These are phyloP conservation scores for Pseudonitzschia multiseries DNA, from an alignment of 108 stramenopile genomes.

Conservation along the genomic window DNA sequence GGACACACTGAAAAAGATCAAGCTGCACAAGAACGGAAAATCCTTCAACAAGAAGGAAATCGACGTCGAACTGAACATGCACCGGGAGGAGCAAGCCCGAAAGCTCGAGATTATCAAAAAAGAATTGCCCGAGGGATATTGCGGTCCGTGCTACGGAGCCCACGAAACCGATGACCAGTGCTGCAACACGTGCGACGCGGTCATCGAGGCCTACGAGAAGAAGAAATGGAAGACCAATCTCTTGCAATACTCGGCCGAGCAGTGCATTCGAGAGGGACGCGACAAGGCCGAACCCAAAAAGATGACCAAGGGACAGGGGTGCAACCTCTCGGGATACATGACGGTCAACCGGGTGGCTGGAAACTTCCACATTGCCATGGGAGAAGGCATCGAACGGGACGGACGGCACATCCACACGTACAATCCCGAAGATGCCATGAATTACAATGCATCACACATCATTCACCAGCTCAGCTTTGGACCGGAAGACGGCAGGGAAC, in stretches of 20 bases:
- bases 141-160: conserved; percentile 97
- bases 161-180: conserved; percentile 65
- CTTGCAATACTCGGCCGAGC: conserved; percentile 76
- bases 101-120: conserved; percentile 41
- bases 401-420: conserved; percentile 91
- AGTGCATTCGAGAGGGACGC: conserved; percentile 92
- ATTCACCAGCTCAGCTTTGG: conserved; percentile 92
- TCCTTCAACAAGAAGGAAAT: conserved; percentile 36
- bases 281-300: conserved; percentile 53
- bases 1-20: conserved; percentile 70
- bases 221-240: conserved; percentile 80
- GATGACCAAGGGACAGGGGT: conserved; percentile 88
- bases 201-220: conserved; percentile 71
- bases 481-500: conserved; percentile 48
- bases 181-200: conserved; percentile 89
- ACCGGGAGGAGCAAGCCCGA: conserved; percentile 43
- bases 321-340: conserved; percentile 89
- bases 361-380: conserved; percentile 98
- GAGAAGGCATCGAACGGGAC: conserved; percentile 92
- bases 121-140: conserved; percentile 79
- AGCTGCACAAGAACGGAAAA: conserved; percentile 43
- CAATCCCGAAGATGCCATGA: conserved; percentile 81
- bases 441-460: conserved; percentile 94
- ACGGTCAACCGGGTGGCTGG: conserved; percentile 93
- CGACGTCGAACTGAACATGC: conserved; percentile 41